Evolutionary conservation across 768 basidiomycete genomes (phyloP).

Genomic region (Lepiota subincarnata): DNA sequence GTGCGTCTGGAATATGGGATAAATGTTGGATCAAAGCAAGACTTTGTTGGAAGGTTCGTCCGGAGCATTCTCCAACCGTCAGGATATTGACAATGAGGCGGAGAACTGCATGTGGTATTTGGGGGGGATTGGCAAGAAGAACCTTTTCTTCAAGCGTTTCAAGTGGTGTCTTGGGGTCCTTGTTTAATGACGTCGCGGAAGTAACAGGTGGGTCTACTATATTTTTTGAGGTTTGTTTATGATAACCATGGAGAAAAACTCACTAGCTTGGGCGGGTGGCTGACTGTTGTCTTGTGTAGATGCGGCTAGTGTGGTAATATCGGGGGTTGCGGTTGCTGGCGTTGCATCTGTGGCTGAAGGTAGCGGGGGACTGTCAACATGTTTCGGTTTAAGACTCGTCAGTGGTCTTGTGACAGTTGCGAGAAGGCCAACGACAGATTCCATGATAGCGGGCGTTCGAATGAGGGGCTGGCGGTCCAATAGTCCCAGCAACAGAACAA

Average conservation of each 20-base stretch:
- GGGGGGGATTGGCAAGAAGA: constrained; percentile 69
- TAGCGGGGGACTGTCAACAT: constrained; percentile 23
- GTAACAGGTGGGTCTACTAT: neutral
- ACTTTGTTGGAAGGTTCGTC: constrained; percentile 93
- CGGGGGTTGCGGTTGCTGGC: constrained; percentile 17
- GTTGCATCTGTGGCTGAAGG: constrained; percentile 21
- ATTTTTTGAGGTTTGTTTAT: constrained; percentile 8
- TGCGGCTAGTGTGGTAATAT: constrained; percentile 7
- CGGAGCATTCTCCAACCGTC: constrained; percentile 96
- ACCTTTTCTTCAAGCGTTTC: constrained; percentile 43
- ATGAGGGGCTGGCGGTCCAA: constrained; percentile 85
- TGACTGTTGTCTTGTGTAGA: neutral
- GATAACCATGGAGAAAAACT: constrained; percentile 6
- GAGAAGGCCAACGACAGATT: constrained; percentile 84
- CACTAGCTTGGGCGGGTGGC: constrained; percentile 2
- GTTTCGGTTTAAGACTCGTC: constrained; percentile 45
- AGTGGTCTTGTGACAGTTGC: constrained; percentile 88
- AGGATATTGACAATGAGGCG: constrained; percentile 94
- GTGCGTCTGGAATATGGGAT: constrained; percentile 82
- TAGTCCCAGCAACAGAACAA: constrained; percentile 83
- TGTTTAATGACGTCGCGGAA: constrained; percentile 12
- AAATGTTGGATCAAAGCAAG: constrained; percentile 89
- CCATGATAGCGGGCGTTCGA: constrained; percentile 87
- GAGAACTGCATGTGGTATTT: constrained; percentile 80
- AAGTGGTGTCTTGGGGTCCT: constrained; percentile 21